Base-by-base conservation (phyloP, 306 rosid genomes). In the Corylus avellana region DNA sequence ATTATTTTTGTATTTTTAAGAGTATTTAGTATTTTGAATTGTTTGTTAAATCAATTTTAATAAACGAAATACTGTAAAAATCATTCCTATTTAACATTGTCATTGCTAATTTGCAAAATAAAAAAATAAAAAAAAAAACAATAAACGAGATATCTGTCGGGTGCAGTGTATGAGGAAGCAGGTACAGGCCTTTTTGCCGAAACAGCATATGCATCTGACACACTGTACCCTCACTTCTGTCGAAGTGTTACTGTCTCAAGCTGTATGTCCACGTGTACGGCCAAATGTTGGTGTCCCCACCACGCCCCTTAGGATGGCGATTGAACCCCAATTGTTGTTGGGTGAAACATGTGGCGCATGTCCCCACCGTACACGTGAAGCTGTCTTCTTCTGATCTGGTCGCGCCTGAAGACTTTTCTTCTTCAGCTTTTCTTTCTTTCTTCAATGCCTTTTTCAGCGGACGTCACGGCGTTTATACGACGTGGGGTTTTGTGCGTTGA, bases 141-240 rank as follows among this genome's bases (percentile, higher is more conserved):
- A 42, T 4, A 5, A 48, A 48, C 22, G 58, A 48, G 8, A 54
- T 54, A 17, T 5, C 8, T 17, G 86, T 78, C 77, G 58, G 70
- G 81, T 80, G 80, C 82, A 85, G 55, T 25, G 85, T 53, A 78
- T 66, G 59, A 73, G 81, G 55, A 7, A 69, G 44, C 42, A 32
- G 29, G 32, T 67, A 70, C 39, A 58, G 5, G 6, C 47, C 48
- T 46, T 53, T 39, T 48, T 27, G 62, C 25, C 4, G 25, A 11
- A 20, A 8, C 35, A 1, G 66, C 63, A 13, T 4, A 42, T 37
- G 58, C 50, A 73, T 29, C 57, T 70, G 39, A 70, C 74, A 70
- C 39, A 70, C 10, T 46, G 37, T 70, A 47, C 16, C n/a, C 74
- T 2, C 75, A 79, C 73, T 77, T 67, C 57, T 29, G 17, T 53